phyloP scores from a whole-genome alignment of 106 monocot genomes.

The Dendrobium nobile region DNA sequence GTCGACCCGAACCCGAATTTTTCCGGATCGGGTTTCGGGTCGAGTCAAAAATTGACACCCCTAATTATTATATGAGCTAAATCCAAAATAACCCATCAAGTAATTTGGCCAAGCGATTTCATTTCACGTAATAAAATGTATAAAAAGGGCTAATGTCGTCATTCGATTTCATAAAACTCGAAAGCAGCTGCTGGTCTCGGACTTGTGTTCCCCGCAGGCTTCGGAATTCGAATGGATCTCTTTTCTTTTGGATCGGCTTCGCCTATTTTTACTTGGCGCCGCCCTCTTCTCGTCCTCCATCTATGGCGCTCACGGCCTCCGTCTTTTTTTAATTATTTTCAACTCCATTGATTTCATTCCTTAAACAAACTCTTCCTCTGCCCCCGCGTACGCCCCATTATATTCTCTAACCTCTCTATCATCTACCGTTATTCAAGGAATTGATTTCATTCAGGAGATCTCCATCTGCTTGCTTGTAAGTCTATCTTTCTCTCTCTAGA shows the following conservation, averaged over 20 bases:
- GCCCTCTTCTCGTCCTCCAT: background rate
- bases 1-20: too few relatives aligned
- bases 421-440: background rate
- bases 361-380: background rate
- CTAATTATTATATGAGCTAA: too few relatives aligned
- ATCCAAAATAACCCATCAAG: too few relatives aligned
- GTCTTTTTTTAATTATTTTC: background rate
- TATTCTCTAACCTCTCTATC: background rate
- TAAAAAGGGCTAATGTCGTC: too few relatives aligned
- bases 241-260: background rate
- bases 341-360: background rate
- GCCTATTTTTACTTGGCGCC: background rate
- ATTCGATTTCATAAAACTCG: too few relatives aligned
- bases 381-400: background rate
- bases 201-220: background rate
- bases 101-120: too few relatives aligned
- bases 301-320: background rate
- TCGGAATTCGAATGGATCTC: background rate
- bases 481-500: background rate
- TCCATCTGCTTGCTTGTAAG: background rate
- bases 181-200: background rate
- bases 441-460: background rate
- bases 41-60: too few relatives aligned
- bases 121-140: too few relatives aligned
- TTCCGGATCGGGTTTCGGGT: too few relatives aligned